Percentiles rank a stretch among this genome's conserved stretches.
phyloP scores from a whole-genome alignment of 306 rosid genomes.

The Ochetophila trinervis region DNA sequence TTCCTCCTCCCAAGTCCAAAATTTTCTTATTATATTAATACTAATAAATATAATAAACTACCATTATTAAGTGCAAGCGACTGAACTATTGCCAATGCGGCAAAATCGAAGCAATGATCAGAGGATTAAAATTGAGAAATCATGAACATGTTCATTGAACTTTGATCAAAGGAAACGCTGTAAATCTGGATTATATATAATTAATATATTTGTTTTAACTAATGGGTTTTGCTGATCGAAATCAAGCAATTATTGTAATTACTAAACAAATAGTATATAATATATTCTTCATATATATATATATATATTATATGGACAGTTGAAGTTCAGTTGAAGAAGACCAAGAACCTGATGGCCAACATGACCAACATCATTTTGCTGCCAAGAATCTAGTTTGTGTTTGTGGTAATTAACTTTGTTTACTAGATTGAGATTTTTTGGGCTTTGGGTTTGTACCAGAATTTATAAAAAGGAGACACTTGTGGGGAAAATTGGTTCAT shows the following conservation, averaged over 20 bases:
- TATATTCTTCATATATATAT: not conserved
- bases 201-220: not conserved
- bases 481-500: slow-evolving; percentile 25
- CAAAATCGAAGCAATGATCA: slow-evolving; percentile 22
- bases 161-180: slow-evolving; percentile 1
- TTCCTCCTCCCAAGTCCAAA: slow-evolving; percentile 6
- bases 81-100: not conserved
- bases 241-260: not conserved
- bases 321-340: slow-evolving; percentile 27
- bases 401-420: slow-evolving; percentile 5
- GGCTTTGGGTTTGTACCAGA: slow-evolving; percentile 3
- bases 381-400: slow-evolving; percentile 19
- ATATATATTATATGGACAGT: not conserved
- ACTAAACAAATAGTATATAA: not conserved
- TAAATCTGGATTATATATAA: slow-evolving; percentile 5
- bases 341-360: slow-evolving; percentile 24
- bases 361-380: slow-evolving; percentile 17
- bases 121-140: not conserved
- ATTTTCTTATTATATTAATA: slow-evolving; percentile 1
- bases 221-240: not conserved
- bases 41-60: not conserved
- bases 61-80: not conserved
- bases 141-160: slow-evolving; percentile 42
- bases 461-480: slow-evolving; percentile 1
- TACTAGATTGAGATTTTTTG: slow-evolving; percentile 36